Evolutionary conservation across 768 basidiomycete species (phyloP), one percentile per base, ranked within the genome.

Genomic region (Amanita pallidorosea): DNA sequence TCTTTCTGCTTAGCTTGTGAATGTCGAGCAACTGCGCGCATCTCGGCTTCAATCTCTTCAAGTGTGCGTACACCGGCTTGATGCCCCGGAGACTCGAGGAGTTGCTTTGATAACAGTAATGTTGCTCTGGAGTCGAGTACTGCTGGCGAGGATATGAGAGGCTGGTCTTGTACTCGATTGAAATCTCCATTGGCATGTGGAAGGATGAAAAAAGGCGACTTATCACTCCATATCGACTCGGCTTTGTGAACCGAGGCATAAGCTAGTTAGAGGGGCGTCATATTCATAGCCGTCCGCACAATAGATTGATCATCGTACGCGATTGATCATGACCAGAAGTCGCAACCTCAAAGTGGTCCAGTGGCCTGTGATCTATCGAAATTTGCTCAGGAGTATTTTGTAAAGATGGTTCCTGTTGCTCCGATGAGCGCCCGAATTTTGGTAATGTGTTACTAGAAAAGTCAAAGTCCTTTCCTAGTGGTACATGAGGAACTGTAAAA

Each of bases 381-480:
- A 50, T 45, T 41, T 54, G 49, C 45, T 49, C 42, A 36, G 51
- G n/a, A 33, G 49, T 23, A 49, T 44, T 29, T 53, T 45, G 42
- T 46, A 45, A 37, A 41, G 53, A 11, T 48, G 38, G 45, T 53
- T 44, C 54, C 56, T 55, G 50, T 53, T 53, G 60, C 44, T 58
- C 59, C 54, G 49, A 45, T 51, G 58, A 49, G 55, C 57, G 57
- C n/a, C 61, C 60, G 31, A 57, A 52, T 45, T 67, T 65, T 29
- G 66, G 67, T 20, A 72, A 59, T 49, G 57, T 58, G 29, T 65
- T 72, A 46, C 67, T 74, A 17, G 83, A 71, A 66, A 94, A 96
- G 71, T 95, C 89, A 63, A 95, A 96, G 67, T 95, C 92, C 63
- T 83, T 88, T 64, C 88, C 92, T 93, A 55, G 47, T 46, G 51